phyloP scores from a whole-genome alignment of 345 rosid genomes.

The Lagerstroemia speciosa region DNA sequence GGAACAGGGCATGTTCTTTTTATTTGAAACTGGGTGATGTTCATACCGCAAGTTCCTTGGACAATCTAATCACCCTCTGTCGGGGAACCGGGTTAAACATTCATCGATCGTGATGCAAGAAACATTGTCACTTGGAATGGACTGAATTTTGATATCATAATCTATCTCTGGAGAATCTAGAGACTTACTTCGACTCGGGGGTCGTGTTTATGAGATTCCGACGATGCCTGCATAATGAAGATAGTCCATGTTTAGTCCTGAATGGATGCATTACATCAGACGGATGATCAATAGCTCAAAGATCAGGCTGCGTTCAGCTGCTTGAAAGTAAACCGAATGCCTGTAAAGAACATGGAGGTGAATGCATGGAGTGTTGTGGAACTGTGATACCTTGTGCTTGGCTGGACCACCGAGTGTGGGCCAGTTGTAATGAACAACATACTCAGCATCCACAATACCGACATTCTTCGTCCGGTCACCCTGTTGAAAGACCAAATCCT shows the following conservation, averaged over 20 bases:
- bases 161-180: not conserved
- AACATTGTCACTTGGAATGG: not conserved
- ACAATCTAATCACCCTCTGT: not conserved
- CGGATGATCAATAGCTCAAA: not conserved
- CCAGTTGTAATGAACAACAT: slow-evolving; percentile 44
- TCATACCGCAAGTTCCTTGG: not conserved
- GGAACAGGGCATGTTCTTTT: not conserved
- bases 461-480: slow-evolving; percentile 52
- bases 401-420: slow-evolving; percentile 48
- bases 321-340: not conserved
- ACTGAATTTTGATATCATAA: not conserved
- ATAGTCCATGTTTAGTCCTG: not conserved
- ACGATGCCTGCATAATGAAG: slow-evolving; percentile 20
- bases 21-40: not conserved
- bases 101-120: not conserved
- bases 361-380: not conserved
- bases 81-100: not conserved
- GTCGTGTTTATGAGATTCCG: slow-evolving; percentile 19
- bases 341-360: too few relatives aligned
- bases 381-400: slow-evolving; percentile 24
- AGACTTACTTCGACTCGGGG: slow-evolving; percentile 45
- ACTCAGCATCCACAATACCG: slow-evolving; percentile 64
- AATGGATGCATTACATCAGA: not conserved
- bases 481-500: slow-evolving; percentile 20
- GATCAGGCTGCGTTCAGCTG: too few relatives aligned